Base-by-base conservation (phyloP, 306 rosid species). In the Cucurbita argyrosperma region DNA sequence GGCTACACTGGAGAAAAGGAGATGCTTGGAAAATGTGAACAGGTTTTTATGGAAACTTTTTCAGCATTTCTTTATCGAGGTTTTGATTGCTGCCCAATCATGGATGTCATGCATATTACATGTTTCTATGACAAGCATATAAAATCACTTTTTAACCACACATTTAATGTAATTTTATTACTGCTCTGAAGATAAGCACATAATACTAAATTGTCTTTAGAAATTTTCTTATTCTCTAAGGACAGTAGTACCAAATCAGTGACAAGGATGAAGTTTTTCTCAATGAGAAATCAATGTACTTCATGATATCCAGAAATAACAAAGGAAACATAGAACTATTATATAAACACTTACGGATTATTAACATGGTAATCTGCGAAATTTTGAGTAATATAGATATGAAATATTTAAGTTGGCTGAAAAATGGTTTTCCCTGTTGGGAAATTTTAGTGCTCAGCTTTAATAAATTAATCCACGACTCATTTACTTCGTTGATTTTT, bases 21-120 rank as follows among this genome's bases (percentile, higher is more conserved):
- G 80, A 93, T 87, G 83, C 78, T 90, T 58, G 98, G 98, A 77
- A 90, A 86, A 85, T 93, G 97, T 61, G 98, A 93, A 86, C 97
- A 93, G 98, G 98, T 93, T 77, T 40, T 66, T 53, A 79, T 45
- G 59, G 43, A 59, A 74, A 57, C 60, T 30, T 35, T 69, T 70
- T 50, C 60, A 6, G 53, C 60, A 50, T 69, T 69, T 69, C 57
- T 49, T 69, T 69, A 51, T 43, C 4, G 74, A 69, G 74, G 14
- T 69, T 69, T 47, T 68, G n/a, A 14, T 21, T 68, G 39, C 43
- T 47, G 56, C n/a, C 19, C 19, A 46, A 46, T 68, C 13, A 47
- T 70, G 59, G 74, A 49, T 70, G 59, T 14, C 59, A 70, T 70
- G 74, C 40, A 26, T 26, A 16, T 59, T 30, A 16, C 70, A 59